These are phyloP conservation scores for Gautieria morchelliformis DNA, from an alignment of 768 basidiomycete species.

Conservation along the genomic window DNA sequence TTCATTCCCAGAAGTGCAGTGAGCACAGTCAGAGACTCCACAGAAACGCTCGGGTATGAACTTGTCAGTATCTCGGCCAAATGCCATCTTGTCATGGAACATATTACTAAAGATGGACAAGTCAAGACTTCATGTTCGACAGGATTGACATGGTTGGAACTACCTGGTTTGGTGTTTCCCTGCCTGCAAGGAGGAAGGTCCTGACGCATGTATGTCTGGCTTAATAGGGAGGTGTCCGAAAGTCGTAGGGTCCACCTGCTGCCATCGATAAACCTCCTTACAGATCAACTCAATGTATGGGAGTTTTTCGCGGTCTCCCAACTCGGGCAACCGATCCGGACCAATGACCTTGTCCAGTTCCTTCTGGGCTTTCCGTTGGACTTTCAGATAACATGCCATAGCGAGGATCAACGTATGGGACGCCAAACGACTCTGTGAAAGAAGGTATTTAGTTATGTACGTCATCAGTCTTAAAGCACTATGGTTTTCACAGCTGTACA, in stretches of 20 bases:
- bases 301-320: slow-evolving; percentile 4
- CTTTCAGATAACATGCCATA: slow-evolving; percentile 11
- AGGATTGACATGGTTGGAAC: no score
- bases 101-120: not conserved
- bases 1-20: no score
- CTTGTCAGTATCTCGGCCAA: not conserved
- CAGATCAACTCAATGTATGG: slow-evolving; percentile 5
- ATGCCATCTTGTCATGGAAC: not conserved
- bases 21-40: not conserved
- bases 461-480: not conserved
- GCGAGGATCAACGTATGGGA: slow-evolving; percentile 14
- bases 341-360: slow-evolving; percentile 11
- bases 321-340: slow-evolving; percentile 4
- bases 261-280: slow-evolving; percentile 11
- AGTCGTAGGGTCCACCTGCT: slow-evolving; percentile 7
- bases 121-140: not conserved
- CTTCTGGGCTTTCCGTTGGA: slow-evolving; percentile 9
- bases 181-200: not conserved
- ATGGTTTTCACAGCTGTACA: not conserved
- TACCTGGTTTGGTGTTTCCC: no score
- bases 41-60: slow-evolving; percentile 29
- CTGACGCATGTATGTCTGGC: not conserved
- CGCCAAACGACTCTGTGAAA: slow-evolving; percentile 4
- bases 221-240: not conserved
- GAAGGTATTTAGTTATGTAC: not conserved